These are phyloP conservation scores for Cercophora scortea DNA, from an alignment of 495 filamentous ascomycete genomes.

Conservation along the genomic window DNA sequence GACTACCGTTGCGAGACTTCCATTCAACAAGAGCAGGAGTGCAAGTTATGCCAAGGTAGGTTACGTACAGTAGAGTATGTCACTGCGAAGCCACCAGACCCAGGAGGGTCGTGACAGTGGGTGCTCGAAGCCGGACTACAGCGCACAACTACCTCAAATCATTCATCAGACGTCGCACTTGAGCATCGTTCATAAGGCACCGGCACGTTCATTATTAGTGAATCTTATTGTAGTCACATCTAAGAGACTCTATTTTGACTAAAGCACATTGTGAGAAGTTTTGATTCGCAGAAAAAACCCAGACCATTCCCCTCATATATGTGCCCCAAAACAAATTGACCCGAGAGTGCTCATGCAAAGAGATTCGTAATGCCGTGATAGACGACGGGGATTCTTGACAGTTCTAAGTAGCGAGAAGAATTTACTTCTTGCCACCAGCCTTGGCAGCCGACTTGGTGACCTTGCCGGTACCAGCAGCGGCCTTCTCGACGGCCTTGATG, in stretches of 20 bases:
- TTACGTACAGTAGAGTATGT: no score
- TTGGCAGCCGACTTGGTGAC: slow-evolving; percentile 73
- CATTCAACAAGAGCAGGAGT: no score
- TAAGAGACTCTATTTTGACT: slow-evolving; percentile 45
- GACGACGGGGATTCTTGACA: slow-evolving; percentile 11
- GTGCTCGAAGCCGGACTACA: no score
- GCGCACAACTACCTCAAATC: no score
- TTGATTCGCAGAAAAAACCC: slow-evolving; percentile 34
- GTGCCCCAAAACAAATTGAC: slow-evolving; percentile 35
- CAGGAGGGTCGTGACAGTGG: no score
- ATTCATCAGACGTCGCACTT: no score
- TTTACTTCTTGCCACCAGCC: slow-evolving; percentile 49
- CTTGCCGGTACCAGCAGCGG: slow-evolving; percentile 33
- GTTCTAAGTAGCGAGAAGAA: slow-evolving; percentile 10
- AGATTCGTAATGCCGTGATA: slow-evolving; percentile 23
- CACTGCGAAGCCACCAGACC: no score
- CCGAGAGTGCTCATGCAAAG: slow-evolving; percentile 34
- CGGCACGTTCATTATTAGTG: not conserved
- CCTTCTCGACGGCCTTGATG: slow-evolving; percentile 60
- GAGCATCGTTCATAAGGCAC: no score
- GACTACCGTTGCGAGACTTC: no score
- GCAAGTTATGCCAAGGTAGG: no score
- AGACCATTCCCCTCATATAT: slow-evolving; percentile 34
- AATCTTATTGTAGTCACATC: slow-evolving; percentile 18
- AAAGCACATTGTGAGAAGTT: slow-evolving; percentile 43